Percentiles rank a stretch among this genome's conserved stretches.
These are phyloP conservation scores for Saprolegnia parasitica DNA, from an alignment of 352 stramenopile species.

Conservation along the genomic window DNA sequence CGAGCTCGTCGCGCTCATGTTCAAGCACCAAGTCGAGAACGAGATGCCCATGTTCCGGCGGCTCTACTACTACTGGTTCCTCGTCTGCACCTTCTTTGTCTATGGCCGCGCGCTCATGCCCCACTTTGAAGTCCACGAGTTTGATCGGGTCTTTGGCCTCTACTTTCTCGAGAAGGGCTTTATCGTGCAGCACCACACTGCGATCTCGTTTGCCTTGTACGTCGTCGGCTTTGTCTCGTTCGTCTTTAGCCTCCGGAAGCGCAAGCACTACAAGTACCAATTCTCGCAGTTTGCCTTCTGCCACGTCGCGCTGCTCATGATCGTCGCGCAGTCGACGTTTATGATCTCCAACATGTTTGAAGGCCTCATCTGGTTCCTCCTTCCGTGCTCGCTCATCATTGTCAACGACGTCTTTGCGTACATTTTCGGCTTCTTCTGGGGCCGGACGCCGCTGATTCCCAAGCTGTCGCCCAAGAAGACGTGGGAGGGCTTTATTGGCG, in stretches of 20 bases:
- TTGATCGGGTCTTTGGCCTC: slow-evolving; percentile 31
- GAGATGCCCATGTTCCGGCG: slow-evolving; percentile 35
- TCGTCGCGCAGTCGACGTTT: slow-evolving; percentile 47
- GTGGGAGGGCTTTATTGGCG: slow-evolving; percentile 90
- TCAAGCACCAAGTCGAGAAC: slow-evolving; percentile 34
- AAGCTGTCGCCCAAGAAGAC: slow-evolving; percentile 90
- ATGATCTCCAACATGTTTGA: slow-evolving; percentile 46
- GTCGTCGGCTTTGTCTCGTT: slow-evolving; percentile 35
- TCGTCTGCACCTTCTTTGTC: slow-evolving; percentile 32
- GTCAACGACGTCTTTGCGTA: slow-evolving; percentile 77
- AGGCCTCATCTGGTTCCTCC: slow-evolving; percentile 72
- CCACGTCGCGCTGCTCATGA: slow-evolving; percentile 37
- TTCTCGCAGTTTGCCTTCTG: slow-evolving; percentile 41
- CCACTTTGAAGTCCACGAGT: slow-evolving; percentile 31
- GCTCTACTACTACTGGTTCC: slow-evolving; percentile 39
- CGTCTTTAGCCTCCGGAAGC: slow-evolving; percentile 34
- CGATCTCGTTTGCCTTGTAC: slow-evolving; percentile 34
- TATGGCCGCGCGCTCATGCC: slow-evolving; percentile 29
- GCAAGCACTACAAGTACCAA: slow-evolving; percentile 39
- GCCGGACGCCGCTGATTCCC: slow-evolving; percentile 57
- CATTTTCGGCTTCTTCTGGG: slow-evolving; percentile 47
- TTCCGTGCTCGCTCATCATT: slow-evolving; percentile 55
- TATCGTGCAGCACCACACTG: slow-evolving; percentile 29
- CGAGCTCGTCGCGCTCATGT: slow-evolving; percentile 35
- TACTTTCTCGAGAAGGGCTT: slow-evolving; percentile 31